Evolutionary conservation across 2,329 filamentous ascomycete species (phyloP).

Genomic region (Nannizziopsis arthrosporioides): DNA sequence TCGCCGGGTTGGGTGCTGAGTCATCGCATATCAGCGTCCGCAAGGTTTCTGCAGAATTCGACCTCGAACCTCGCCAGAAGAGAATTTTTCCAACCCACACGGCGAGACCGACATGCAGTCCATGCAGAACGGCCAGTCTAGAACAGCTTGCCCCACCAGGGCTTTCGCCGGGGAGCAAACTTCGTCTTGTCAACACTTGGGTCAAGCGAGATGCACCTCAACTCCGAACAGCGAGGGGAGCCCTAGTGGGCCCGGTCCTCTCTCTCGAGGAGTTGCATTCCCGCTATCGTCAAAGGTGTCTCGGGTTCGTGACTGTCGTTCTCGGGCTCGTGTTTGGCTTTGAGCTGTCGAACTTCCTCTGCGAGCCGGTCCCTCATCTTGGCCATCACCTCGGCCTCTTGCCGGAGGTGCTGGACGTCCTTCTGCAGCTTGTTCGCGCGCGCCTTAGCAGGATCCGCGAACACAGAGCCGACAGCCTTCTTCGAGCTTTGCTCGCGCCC

Average conservation of each 20-base stretch:
- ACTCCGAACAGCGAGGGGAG: not conserved
- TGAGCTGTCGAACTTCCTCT: slow-evolving; percentile 4
- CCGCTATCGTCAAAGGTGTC: slow-evolving; percentile 4
- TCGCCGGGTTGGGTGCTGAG: too few species aligned
- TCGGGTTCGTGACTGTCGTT: slow-evolving; percentile 1
- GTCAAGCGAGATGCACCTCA: too few species aligned
- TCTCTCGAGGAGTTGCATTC: slow-evolving; percentile 3
- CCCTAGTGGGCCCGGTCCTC: not conserved
- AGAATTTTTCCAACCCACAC: too few species aligned
- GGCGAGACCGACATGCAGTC: too few species aligned
- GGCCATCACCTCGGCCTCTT: slow-evolving; percentile 5
- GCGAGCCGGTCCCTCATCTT: slow-evolving; percentile 7
- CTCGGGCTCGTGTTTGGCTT: not conserved
- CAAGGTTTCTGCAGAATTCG: too few species aligned
- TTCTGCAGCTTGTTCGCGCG: slow-evolving; percentile 2
- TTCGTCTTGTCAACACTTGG: not conserved
- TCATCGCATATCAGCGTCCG: too few species aligned
- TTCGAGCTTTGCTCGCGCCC: slow-evolving; percentile 5
- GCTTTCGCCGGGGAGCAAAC: not conserved
- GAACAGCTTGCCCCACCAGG: not conserved
- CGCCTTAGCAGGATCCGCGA: slow-evolving; percentile 6
- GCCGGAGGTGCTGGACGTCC: slow-evolving; percentile 6
- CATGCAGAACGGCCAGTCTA: too few species aligned
- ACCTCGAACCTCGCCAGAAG: too few species aligned
- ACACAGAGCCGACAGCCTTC: slow-evolving; percentile 4